phyloP scores from a whole-genome alignment of 2,329 filamentous ascomycete genomes.

The Diatrype stigma region DNA sequence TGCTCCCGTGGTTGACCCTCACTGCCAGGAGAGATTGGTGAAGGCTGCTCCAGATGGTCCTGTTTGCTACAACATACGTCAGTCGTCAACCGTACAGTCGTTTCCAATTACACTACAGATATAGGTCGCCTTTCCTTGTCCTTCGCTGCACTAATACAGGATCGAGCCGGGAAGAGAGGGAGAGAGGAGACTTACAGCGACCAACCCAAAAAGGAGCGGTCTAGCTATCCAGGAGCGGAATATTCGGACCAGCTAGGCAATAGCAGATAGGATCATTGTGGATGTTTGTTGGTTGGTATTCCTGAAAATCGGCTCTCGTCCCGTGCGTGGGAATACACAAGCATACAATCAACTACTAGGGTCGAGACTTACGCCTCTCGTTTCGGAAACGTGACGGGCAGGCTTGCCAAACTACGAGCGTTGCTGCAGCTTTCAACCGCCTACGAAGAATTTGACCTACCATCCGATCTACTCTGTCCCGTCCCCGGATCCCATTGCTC shows the following conservation, averaged over 20 bases:
- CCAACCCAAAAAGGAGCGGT: conserved; percentile 8
- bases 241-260: conserved; percentile 17
- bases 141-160: conserved; percentile 16
- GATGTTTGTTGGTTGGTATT: conserved; percentile 26
- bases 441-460: conserved; percentile 30
- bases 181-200: conserved; percentile 11
- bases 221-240: conserved; percentile 6
- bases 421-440: conserved; percentile 32
- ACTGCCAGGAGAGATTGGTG: conserved; percentile 19
- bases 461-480: conserved; percentile 25
- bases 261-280: conserved; percentile 18
- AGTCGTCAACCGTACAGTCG: conserved; percentile 16
- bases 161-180: conserved; percentile 4
- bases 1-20: conserved; percentile 21
- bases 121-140: conserved; percentile 15
- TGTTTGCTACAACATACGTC: conserved; percentile 23
- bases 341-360: conserved; percentile 20
- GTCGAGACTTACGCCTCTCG: conserved; percentile 22
- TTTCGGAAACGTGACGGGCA: conserved; percentile 27
- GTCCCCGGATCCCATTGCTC: conserved; percentile 34
- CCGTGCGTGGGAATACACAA: conserved; percentile 23
- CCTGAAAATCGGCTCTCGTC: conserved; percentile 22
- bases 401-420: conserved; percentile 24
- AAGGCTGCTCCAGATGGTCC: conserved; percentile 14
- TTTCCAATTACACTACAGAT: conserved; percentile 20